These are phyloP conservation scores for Annulohypoxylon moriforme DNA, from an alignment of 495 filamentous ascomycete genomes.

Conservation along the genomic window DNA sequence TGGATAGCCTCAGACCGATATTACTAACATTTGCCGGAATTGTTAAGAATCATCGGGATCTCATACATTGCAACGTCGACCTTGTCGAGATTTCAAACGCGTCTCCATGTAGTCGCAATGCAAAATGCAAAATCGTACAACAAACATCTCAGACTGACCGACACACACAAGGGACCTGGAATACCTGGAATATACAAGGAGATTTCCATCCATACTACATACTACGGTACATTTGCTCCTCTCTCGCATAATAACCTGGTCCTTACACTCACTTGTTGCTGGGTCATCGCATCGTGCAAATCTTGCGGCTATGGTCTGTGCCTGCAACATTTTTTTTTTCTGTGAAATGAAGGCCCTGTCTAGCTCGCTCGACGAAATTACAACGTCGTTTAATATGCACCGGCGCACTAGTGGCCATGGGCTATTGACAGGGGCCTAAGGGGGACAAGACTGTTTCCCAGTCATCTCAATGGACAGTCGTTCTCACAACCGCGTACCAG, in stretches of 20 bases:
- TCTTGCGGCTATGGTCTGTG: conserved; percentile 46
- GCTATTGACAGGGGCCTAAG: conserved; percentile 36
- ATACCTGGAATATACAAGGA: neutral
- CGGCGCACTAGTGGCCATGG: conserved; percentile 40
- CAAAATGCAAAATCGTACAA: conserved; percentile 8
- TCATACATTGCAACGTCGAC: conserved; percentile 9
- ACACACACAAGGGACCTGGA: conserved; percentile 12
- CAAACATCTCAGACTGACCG: conserved; percentile 15
- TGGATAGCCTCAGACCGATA: neutral
- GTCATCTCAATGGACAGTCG: conserved; percentile 35
- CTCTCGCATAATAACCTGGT: conserved; percentile 38
- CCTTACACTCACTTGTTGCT: conserved; percentile 42
- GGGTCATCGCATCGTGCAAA: conserved; percentile 41
- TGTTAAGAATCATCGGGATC: neutral
- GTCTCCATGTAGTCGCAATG: conserved; percentile 6
- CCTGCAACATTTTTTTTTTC: conserved; percentile 37
- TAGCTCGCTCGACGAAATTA: conserved; percentile 48
- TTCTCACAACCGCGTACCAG: conserved; percentile 12
- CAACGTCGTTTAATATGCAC: conserved; percentile 48
- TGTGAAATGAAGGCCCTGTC: conserved; percentile 44
- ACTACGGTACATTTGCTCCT: conserved; percentile 29
- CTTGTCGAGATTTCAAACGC: neutral
- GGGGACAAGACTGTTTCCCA: conserved; percentile 27
- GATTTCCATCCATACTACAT: conserved; percentile 5
- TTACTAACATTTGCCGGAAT: neutral